A percentile compares a stretch with the other conserved stretches of the same genome.
These are phyloP conservation scores for Hippophae gyantsensis DNA, from an alignment of 306 rosid species.

Conservation along the genomic window DNA sequence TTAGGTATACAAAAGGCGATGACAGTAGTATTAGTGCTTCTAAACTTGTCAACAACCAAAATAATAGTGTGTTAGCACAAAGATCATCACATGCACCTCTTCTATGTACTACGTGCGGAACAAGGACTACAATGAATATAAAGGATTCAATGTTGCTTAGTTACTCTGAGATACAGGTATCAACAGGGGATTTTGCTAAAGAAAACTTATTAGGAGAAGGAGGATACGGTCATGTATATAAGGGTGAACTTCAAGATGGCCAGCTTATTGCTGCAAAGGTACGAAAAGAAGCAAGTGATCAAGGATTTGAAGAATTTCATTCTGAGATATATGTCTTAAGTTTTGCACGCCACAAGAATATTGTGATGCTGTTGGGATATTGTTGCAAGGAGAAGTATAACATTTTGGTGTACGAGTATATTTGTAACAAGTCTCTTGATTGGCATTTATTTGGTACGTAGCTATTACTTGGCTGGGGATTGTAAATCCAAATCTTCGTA, in stretches of 20 bases:
- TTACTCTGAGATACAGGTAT: slow-evolving; percentile 46
- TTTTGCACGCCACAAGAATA: slow-evolving; percentile 86
- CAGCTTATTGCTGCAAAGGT: slow-evolving; percentile 80
- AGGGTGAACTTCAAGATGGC: slow-evolving; percentile 61
- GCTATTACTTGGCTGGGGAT: neutral
- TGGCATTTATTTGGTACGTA: slow-evolving; percentile 79
- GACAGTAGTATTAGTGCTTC: slow-evolving; percentile 11
- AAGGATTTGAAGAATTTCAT: slow-evolving; percentile 72
- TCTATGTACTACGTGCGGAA: slow-evolving; percentile 63
- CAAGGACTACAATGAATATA: slow-evolving; percentile 44
- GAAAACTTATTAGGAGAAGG: slow-evolving; percentile 85
- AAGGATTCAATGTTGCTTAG: slow-evolving; percentile 51
- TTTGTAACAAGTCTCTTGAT: slow-evolving; percentile 70
- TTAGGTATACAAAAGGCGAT: slow-evolving; percentile 24
- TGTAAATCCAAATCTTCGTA: neutral
- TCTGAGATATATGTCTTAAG: slow-evolving; percentile 71
- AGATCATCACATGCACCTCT: slow-evolving; percentile 48
- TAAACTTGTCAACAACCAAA: slow-evolving; percentile 30
- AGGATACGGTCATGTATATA: slow-evolving; percentile 70
- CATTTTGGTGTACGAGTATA: slow-evolving; percentile 73
- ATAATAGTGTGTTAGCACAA: slow-evolving; percentile 19
- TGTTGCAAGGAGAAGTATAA: slow-evolving; percentile 68
- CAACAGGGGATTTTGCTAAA: slow-evolving; percentile 57
- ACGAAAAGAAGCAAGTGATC: slow-evolving; percentile 62
- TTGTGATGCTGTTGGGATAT: slow-evolving; percentile 79